Conservation (phyloP, 2,329 filamentous ascomycete species). For the Dothiorella sarmentorum region DNA sequence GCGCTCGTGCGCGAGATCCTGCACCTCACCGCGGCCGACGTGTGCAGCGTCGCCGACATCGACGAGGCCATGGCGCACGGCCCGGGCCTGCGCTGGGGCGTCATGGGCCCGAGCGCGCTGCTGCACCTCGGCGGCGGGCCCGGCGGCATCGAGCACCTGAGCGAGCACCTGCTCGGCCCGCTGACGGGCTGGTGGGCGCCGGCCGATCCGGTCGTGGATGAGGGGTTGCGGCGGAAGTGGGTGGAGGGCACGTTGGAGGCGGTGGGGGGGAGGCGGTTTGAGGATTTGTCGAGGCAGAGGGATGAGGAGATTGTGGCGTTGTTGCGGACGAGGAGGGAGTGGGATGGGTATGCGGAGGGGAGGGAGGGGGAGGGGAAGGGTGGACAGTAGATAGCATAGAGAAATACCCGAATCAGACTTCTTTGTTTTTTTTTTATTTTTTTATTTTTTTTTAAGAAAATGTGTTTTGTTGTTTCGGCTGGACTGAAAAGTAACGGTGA, state of each 20-base stretch:
- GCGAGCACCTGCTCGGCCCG: constrained; percentile 21
- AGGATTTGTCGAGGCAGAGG: constrained; percentile 21
- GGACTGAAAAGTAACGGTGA: too few species aligned
- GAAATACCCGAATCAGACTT: background rate
- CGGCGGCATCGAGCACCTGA: constrained; percentile 23
- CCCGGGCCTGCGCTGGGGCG: constrained; percentile 23
- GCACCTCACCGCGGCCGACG: constrained; percentile 21
- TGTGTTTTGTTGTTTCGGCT: too few species aligned
- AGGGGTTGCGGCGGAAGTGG: constrained; percentile 23
- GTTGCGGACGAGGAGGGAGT: constrained; percentile 21
- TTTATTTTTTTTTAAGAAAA: too few species aligned
- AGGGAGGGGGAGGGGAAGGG: constrained; percentile 8
- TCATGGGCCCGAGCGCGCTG: constrained; percentile 23
- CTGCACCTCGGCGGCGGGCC: constrained; percentile 23
- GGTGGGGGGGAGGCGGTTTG: constrained; percentile 19
- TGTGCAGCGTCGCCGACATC: constrained; percentile 22
- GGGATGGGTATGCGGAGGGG: constrained; percentile 20
- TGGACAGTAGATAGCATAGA: too few species aligned
- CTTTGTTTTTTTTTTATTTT: background rate
- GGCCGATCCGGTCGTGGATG: constrained; percentile 21
- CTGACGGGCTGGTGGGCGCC: constrained; percentile 24
- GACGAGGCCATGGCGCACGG: constrained; percentile 24
- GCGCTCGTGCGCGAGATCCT: constrained; percentile 23
- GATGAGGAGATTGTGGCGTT: constrained; percentile 23
- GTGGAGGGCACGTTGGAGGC: constrained; percentile 21